These are phyloP conservation scores for Teunomyces pallodes DNA, from an alignment of 805 yeast species.

Conservation along the genomic window DNA sequence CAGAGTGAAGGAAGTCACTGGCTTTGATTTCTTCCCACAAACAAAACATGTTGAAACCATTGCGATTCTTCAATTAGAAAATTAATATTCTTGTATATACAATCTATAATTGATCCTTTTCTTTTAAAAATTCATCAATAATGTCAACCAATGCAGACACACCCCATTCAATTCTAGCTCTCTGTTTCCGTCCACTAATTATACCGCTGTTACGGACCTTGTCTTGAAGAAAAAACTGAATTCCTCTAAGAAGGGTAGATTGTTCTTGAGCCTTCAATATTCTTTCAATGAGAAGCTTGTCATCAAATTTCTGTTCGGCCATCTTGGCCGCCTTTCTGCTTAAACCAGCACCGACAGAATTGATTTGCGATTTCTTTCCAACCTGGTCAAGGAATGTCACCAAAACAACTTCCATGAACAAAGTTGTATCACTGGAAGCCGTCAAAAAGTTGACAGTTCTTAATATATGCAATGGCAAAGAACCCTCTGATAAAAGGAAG, in stretches of 20 bases:
- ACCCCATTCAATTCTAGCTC: constrained; percentile 66
- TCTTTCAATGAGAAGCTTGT: constrained; percentile 46
- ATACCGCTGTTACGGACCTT: constrained; percentile 46
- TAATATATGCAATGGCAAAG: constrained; percentile 69
- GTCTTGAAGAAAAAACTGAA: constrained; percentile 57
- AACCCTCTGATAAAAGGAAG: constrained; percentile 65
- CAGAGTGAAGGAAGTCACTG: constrained; percentile 22
- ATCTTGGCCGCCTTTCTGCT: constrained; percentile 23
- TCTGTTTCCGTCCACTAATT: constrained; percentile 53
- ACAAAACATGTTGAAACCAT: constrained; percentile 59
- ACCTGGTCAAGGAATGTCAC: constrained; percentile 63
- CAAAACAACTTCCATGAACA: constrained; percentile 73
- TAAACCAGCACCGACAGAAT: constrained; percentile 43
- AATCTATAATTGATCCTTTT: neutral
- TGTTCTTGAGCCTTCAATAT: constrained; percentile 58
- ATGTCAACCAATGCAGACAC: constrained; percentile 52
- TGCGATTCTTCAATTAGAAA: constrained; percentile 39
- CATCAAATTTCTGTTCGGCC: constrained; percentile 44
- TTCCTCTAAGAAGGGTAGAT: constrained; percentile 57
- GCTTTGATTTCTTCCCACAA: constrained; percentile 53
- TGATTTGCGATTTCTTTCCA: constrained; percentile 60
- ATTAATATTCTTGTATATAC: constrained; percentile 6
- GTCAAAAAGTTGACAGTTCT: constrained; percentile 73
- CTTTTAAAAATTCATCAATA: constrained; percentile 39
- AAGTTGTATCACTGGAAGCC: constrained; percentile 56